phyloP scores from a whole-genome alignment of 108 stramenopile genomes.

The Chaetoceros muelleri region DNA sequence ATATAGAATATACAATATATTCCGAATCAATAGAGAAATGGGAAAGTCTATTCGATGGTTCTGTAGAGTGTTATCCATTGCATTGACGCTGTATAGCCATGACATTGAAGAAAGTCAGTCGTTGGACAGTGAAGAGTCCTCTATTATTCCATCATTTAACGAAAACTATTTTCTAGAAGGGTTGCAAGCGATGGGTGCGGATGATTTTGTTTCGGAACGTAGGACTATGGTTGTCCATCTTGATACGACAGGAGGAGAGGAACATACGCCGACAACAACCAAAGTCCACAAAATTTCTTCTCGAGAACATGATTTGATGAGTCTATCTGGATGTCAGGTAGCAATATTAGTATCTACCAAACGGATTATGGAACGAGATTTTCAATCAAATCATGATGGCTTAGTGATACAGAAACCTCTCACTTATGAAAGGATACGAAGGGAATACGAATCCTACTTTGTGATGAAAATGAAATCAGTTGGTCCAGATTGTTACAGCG shows the following conservation, averaged over 20 bases:
- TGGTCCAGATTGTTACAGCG: slow-evolving; percentile 25
- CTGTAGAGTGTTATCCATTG: slow-evolving; percentile 49
- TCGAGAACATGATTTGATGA: slow-evolving; percentile 54
- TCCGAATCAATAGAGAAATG: slow-evolving; percentile 2
- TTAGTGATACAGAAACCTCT: slow-evolving; percentile 32
- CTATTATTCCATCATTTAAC: slow-evolving; percentile 12
- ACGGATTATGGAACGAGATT: slow-evolving; percentile 56
- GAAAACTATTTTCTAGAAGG: slow-evolving; percentile 43
- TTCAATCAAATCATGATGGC: slow-evolving; percentile 22
- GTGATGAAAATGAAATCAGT: slow-evolving; percentile 15
- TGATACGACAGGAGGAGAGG: slow-evolving; percentile 4
- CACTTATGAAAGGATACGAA: slow-evolving; percentile 65
- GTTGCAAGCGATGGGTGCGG: slow-evolving; percentile 49
- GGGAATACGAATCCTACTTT: slow-evolving; percentile 42
- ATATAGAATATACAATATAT: neutral
- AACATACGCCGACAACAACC: slow-evolving; percentile 7
- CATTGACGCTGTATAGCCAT: slow-evolving; percentile 34
- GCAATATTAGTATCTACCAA: slow-evolving; percentile 56
- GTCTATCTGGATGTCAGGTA: slow-evolving; percentile 60
- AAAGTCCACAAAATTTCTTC: slow-evolving; percentile 17
- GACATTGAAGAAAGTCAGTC: slow-evolving; percentile 4
- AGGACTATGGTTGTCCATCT: slow-evolving; percentile 4
- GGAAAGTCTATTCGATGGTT: slow-evolving; percentile 69
- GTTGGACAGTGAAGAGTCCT: slow-evolving; percentile 2
- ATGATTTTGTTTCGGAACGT: slow-evolving; percentile 17